Conservation (phyloP, 2,329 filamentous ascomycete species). For the Trichoderma lentiforme region DNA sequence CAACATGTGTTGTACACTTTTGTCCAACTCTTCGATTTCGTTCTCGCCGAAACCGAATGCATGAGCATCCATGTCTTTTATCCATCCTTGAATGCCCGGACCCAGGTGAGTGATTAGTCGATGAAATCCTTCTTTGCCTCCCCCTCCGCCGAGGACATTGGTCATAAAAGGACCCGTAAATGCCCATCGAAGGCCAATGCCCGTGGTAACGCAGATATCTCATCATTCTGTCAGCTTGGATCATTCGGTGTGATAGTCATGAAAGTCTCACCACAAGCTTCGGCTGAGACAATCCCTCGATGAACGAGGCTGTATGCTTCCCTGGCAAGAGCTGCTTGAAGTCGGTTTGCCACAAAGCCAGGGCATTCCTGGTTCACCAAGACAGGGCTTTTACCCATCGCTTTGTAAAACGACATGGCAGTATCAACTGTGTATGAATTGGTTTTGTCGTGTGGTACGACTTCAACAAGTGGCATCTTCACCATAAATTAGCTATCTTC, state of each 20-base stretch:
- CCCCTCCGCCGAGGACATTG: background rate
- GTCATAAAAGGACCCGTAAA: background rate
- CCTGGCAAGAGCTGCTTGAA: background rate
- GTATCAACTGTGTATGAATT: background rate
- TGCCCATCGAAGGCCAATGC: background rate
- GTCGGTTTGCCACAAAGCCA: background rate
- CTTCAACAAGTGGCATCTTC: background rate
- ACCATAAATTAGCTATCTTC: background rate
- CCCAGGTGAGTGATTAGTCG: background rate
- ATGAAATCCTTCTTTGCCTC: background rate
- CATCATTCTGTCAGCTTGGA: background rate
- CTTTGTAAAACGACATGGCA: background rate
- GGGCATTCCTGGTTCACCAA: background rate
- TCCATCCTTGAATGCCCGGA: background rate
- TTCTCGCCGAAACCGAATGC: background rate
- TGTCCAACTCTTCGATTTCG: background rate
- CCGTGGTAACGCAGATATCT: background rate
- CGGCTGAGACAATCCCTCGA: background rate
- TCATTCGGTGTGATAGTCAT: background rate
- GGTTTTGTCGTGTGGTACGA: background rate
- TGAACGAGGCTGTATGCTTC: background rate
- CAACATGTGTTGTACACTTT: background rate
- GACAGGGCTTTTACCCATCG: background rate
- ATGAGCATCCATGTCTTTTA: background rate
- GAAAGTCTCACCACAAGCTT: background rate